Evolutionary conservation across 495 filamentous ascomycete species (phyloP).

Genomic region (Aspergillus kassunensis): DNA sequence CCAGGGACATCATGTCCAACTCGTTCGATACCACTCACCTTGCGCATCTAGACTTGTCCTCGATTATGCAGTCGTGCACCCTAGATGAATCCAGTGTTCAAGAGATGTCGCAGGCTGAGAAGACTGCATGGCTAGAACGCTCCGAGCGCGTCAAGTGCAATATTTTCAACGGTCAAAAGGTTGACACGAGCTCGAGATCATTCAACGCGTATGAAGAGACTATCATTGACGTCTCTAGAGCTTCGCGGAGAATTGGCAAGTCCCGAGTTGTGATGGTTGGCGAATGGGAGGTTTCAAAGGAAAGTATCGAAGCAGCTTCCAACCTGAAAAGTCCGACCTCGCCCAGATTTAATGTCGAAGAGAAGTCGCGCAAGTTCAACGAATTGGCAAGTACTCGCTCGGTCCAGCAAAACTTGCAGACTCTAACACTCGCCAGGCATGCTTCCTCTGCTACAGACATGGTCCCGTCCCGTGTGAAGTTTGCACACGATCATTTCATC

Average conservation of each 20-base stretch:
- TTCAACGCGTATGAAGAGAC: slow-evolving; percentile 35
- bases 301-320: slow-evolving; percentile 43
- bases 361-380: slow-evolving; percentile 40
- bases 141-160: slow-evolving; percentile 58
- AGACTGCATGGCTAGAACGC: slow-evolving; percentile 54
- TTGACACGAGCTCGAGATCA: slow-evolving; percentile 27
- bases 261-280: slow-evolving; percentile 58
- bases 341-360: slow-evolving; percentile 40
- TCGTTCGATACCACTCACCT: background rate
- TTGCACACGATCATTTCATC: slow-evolving; percentile 58
- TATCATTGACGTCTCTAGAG: background rate
- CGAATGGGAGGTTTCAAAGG: slow-evolving; percentile 57
- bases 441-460: slow-evolving; percentile 52
- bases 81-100: background rate
- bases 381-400: slow-evolving; percentile 36
- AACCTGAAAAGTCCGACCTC: slow-evolving; percentile 41
- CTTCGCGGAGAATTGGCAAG: slow-evolving; percentile 48
- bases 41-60: background rate
- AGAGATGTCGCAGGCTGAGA: slow-evolving; percentile 38
- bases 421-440: slow-evolving; percentile 33
- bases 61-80: slow-evolving; percentile 1
- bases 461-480: slow-evolving; percentile 44
- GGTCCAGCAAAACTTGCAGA: background rate
- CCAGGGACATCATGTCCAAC: background rate
- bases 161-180: slow-evolving; percentile 50